These are phyloP conservation scores for Apiospora koreana DNA, from an alignment of 2,329 filamentous ascomycete species.

Conservation along the genomic window DNA sequence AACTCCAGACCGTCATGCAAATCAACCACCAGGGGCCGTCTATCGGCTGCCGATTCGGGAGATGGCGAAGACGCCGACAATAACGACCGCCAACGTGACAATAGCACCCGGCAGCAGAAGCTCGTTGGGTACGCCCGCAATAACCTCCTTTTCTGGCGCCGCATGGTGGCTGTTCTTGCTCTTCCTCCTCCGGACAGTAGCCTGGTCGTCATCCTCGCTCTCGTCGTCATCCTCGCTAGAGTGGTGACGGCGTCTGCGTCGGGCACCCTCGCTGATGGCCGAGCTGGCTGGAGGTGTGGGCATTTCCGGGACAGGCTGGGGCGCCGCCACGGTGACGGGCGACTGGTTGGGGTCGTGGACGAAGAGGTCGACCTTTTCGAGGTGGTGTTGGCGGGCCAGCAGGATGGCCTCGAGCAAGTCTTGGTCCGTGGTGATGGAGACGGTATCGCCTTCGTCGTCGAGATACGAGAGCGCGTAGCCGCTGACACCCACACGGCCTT, in stretches of 20 bases:
- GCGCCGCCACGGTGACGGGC: constrained; percentile 67
- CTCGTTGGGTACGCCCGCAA: constrained; percentile 92
- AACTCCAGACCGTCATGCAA: constrained; percentile 3
- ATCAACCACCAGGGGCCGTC: neutral
- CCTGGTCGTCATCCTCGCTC: constrained; percentile 48
- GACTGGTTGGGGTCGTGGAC: constrained; percentile 91
- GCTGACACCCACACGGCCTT: constrained; percentile 72
- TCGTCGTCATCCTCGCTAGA: constrained; percentile 53
- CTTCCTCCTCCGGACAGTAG: constrained; percentile 54
- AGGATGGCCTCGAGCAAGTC: constrained; percentile 89
- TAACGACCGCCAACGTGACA: constrained; percentile 91
- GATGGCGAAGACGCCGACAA: constrained; percentile 89
- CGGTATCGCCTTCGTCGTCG: constrained; percentile 94
- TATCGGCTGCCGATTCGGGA: constrained; percentile 60
- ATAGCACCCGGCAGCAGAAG: constrained; percentile 90
- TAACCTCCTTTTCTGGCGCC: constrained; percentile 70
- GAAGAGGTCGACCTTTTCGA: constrained; percentile 95
- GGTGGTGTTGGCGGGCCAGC: constrained; percentile 73
- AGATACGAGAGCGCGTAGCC: constrained; percentile 95
- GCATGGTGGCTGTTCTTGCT: constrained; percentile 41
- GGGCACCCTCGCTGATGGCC: constrained; percentile 27
- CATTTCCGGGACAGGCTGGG: constrained; percentile 43
- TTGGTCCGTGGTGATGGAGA: constrained; percentile 94
- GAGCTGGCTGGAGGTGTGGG: constrained; percentile 52
- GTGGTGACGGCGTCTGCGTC: constrained; percentile 48